Conservation (phyloP, 352 stramenopile genomes). For the Aphanomyces astaci region DNA sequence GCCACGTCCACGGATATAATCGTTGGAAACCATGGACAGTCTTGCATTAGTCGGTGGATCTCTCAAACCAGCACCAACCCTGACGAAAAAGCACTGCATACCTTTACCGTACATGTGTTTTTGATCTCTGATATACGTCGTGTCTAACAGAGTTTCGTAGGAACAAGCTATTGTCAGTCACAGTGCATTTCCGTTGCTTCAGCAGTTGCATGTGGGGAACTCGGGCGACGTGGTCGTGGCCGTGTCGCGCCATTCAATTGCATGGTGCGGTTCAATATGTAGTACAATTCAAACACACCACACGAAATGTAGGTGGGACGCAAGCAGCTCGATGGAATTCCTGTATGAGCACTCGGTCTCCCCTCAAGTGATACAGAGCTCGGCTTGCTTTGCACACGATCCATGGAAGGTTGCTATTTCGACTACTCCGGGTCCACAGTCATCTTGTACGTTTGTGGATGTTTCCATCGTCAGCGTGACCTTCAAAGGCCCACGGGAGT, state of each 20-base stretch:
- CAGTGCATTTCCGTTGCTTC: background rate
- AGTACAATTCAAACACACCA: too few relatives aligned
- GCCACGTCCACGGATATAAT: background rate
- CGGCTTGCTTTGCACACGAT: background rate
- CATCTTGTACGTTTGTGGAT: too few relatives aligned
- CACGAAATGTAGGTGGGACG: constrained; percentile 12
- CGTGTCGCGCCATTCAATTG: background rate
- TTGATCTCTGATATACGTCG: background rate
- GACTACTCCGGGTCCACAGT: too few relatives aligned
- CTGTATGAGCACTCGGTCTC: background rate
- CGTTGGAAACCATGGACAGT: constrained; percentile 9
- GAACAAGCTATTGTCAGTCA: background rate
- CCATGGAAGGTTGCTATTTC: background rate
- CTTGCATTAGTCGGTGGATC: background rate
- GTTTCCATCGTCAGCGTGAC: background rate
- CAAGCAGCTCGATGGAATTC: background rate
- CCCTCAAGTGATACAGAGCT: background rate
- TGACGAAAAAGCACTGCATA: background rate
- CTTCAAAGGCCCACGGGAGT: background rate
- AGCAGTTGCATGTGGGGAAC: background rate
- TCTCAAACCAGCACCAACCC: background rate
- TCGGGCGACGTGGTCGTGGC: background rate
- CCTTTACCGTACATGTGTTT: constrained; percentile 2
- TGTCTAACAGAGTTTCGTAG: background rate
- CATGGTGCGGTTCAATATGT: background rate